Percentiles rank a stretch among this genome's conserved stretches.
These are phyloP conservation scores for Capsicum pubescens DNA, from an alignment of 257 asterid species.

Conservation along the genomic window DNA sequence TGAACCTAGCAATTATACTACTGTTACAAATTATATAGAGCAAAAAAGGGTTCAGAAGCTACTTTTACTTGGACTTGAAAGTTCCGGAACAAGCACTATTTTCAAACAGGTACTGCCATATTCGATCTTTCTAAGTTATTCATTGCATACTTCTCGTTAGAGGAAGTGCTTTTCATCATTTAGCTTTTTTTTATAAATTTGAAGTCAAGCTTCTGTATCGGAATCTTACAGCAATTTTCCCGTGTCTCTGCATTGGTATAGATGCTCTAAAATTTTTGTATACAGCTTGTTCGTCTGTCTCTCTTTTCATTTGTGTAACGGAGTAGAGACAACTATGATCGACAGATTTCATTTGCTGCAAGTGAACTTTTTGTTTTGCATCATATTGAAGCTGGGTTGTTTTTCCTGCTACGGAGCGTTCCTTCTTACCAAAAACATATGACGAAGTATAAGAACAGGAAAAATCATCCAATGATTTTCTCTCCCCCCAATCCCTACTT, in stretches of 20 bases:
- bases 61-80: slow-evolving; percentile 81
- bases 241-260: too few relatives aligned
- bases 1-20: slow-evolving; percentile 71
- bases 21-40: slow-evolving; percentile 69
- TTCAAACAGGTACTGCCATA: slow-evolving; percentile 75
- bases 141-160: background rate
- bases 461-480: background rate
- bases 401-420: too few relatives aligned
- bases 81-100: slow-evolving; percentile 95
- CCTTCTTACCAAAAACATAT: too few relatives aligned
- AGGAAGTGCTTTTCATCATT: background rate
- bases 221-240: background rate
- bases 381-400: too few relatives aligned
- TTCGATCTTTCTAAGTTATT: background rate
- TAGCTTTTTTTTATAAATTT: background rate
- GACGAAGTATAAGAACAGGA: too few relatives aligned
- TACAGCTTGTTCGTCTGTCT: background rate
- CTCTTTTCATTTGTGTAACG: background rate
- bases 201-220: slow-evolving; percentile 21
- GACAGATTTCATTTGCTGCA: too few relatives aligned
- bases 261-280: background rate
- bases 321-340: too few relatives aligned
- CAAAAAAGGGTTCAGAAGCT: slow-evolving; percentile 76
- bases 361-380: too few relatives aligned
- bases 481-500: background rate